Evolutionary conservation across 179 eudicot genomes (phyloP), one percentile per base, ranked within the genome.

Genomic region (Beta lomatogona): DNA sequence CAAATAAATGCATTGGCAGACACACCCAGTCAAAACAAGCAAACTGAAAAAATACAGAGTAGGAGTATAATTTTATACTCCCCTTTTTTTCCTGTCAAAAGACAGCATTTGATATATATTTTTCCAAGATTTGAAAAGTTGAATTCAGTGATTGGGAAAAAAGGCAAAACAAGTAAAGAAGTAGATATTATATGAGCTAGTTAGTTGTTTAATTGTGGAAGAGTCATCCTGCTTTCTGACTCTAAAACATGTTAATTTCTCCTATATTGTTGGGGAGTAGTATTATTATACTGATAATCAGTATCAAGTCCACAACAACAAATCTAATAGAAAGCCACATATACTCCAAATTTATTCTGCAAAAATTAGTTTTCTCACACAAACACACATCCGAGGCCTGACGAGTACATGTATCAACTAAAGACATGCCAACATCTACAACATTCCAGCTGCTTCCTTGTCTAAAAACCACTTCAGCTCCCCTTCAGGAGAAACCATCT

Each of bases 381-480:
- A 75, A 18, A n/a, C 44, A 22, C 67, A 41, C 60, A 60, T 36
- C 41, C 54, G 44, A 55, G 28, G 69, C 13, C 28, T 76, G 6
- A 60, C 19, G 22, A 45, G 4, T 16, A 53, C 69, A 59, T 5
- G 19, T 4, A 41, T 57, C 65, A n/a, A 60, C 46, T 44, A 70
- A 3, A 85, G 60, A 79, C 66, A 44, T 6, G 80, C 67, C 73
- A 36, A 28, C 53, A 85, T 66, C 48, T 82, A 90, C 64, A 90
- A 80, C 88, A 86, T 81, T 3, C 91, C 86, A 15, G 97, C 92
- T 45, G 97, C 97, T 58, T 77, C 94, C 80, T 80, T 88, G 90
- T 92, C 96, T 57, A 92, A 59, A 84, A 92, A 92, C 96, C 96
- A 92, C 2, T 87, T 89, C 61, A 92, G 76, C 66, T 89, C 92